Conservation (phyloP, 1,284 basidiomycete species). For the Lentinula novae-zelandiae region DNA sequence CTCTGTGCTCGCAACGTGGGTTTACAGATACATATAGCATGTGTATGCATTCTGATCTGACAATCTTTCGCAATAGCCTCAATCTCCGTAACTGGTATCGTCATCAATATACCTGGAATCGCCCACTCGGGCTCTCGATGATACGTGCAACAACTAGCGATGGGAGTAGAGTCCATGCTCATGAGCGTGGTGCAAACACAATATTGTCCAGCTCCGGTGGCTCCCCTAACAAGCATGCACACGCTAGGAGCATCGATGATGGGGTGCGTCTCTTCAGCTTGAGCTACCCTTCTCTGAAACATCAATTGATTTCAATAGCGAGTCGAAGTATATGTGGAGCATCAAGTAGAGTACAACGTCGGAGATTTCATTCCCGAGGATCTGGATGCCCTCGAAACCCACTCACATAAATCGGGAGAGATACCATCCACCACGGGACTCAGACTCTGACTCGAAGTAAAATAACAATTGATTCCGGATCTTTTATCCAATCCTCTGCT, state of each 20-base stretch:
- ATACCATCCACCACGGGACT: neutral
- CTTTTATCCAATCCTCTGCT: too few species aligned
- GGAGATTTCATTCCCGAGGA: neutral
- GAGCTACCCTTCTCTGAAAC: neutral
- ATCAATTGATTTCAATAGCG: neutral
- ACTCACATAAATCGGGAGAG: neutral
- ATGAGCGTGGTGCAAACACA: neutral
- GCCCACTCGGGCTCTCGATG: neutral
- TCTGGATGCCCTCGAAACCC: neutral
- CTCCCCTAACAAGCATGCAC: neutral
- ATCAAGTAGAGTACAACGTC: slow-evolving; percentile 1
- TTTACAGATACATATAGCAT: neutral
- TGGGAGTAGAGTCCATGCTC: neutral
- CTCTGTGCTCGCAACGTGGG: neutral
- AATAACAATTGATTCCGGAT: too few species aligned
- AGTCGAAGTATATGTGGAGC: neutral
- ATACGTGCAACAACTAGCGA: neutral
- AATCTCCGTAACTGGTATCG: slow-evolving; percentile 4
- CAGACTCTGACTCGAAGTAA: neutral
- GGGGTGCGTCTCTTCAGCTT: neutral
- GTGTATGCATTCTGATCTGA: neutral
- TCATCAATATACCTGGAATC: neutral
- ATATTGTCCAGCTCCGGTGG: neutral
- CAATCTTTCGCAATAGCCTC: neutral
- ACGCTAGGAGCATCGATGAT: neutral